Evolutionary conservation across 2,329 filamentous ascomycete species (phyloP).

Genomic region (Geosmithia morbida): DNA sequence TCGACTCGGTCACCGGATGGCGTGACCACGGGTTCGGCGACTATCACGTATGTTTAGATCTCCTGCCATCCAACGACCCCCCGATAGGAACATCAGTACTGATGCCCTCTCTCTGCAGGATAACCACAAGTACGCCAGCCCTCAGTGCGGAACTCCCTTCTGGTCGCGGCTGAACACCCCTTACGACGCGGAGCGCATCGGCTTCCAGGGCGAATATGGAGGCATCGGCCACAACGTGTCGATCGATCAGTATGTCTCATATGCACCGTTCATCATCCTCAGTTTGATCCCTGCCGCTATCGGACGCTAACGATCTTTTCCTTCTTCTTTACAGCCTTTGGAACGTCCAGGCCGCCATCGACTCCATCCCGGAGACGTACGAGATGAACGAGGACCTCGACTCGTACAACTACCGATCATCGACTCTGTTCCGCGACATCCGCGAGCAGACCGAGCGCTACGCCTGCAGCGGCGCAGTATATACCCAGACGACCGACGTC

Average conservation of each 20-base stretch:
- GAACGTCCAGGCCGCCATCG: constrained; percentile 45
- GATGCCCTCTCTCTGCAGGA: constrained; percentile 22
- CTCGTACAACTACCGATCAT: constrained; percentile 52
- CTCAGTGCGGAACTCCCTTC: constrained; percentile 57
- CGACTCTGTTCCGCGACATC: constrained; percentile 44
- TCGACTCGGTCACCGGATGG: constrained; percentile 53
- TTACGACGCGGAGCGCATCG: constrained; percentile 45
- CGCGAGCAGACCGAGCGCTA: constrained; percentile 44
- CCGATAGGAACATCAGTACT: not conserved
- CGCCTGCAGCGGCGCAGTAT: constrained; percentile 53
- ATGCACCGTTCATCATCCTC: too few relatives aligned
- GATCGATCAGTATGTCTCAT: constrained; percentile 35
- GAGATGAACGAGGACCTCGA: constrained; percentile 44
- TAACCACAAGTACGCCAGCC: constrained; percentile 58
- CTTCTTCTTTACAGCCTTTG: constrained; percentile 32
- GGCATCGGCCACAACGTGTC: constrained; percentile 53
- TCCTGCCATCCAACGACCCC: too few relatives aligned
- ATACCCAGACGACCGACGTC: constrained; percentile 62
- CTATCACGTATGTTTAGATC: constrained; percentile 14
- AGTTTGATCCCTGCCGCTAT: too few relatives aligned
- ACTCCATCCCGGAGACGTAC: constrained; percentile 51
- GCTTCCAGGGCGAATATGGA: constrained; percentile 58
- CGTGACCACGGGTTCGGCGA: constrained; percentile 54
- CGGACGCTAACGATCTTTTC: not conserved
- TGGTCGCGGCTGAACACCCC: constrained; percentile 42